These are phyloP conservation scores for Ophiostoma angusticollis DNA, from an alignment of 2,329 filamentous ascomycete genomes.

Conservation along the genomic window DNA sequence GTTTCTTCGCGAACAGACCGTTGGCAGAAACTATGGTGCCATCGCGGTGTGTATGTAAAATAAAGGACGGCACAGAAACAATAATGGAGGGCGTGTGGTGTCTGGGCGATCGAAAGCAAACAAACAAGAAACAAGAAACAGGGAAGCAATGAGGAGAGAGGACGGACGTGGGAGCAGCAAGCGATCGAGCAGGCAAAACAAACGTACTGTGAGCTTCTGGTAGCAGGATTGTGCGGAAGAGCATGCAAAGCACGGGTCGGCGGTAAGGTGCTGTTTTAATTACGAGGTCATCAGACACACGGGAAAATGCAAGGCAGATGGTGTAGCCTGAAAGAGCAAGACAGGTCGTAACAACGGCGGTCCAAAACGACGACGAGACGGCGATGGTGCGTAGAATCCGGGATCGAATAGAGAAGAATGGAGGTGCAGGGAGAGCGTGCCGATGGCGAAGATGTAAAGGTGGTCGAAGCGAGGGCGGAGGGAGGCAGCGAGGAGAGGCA, in stretches of 20 bases:
- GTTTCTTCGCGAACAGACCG: no score
- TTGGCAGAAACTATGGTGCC: no score
- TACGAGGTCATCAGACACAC: conserved; percentile 6
- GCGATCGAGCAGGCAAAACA: neutral
- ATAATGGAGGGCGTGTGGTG: no score
- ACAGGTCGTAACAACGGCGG: neutral
- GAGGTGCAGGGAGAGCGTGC: neutral
- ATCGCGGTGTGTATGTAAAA: no score
- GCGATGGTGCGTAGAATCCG: no score
- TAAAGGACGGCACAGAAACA: neutral
- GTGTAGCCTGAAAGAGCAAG: conserved; percentile 1
- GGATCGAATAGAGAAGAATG: conserved; percentile 1
- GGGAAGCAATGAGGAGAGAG: neutral
- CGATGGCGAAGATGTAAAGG: neutral
- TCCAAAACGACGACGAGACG: neutral
- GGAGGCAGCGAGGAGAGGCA: no score
- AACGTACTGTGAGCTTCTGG: no score
- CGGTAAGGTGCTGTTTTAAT: conserved; percentile 1
- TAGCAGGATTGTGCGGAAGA: conserved; percentile 3
- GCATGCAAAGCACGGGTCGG: neutral
- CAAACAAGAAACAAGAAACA: conserved; percentile 1
- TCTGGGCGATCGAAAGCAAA: no score
- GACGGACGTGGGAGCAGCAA: neutral
- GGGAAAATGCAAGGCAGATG: conserved; percentile 4
- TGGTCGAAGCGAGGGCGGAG: no score